Evolutionary conservation across 805 yeast genomes (phyloP).

Genomic region (Zygosaccharomyces gambellarensis): DNA sequence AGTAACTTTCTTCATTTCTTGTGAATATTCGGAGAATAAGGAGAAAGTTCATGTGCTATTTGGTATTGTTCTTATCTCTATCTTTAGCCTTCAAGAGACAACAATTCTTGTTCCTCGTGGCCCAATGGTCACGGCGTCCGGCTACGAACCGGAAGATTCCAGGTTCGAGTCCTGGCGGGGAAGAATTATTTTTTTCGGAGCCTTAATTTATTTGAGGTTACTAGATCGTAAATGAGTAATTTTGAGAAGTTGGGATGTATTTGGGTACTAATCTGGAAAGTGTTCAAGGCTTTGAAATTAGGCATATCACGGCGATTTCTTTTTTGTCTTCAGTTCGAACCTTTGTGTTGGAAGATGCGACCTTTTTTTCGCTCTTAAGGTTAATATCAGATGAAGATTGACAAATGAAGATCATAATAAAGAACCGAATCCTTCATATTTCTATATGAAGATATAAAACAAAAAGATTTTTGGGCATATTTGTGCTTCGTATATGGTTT

Average conservation of each 20-base stretch:
- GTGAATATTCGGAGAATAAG: too few relatives aligned
- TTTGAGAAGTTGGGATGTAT: too few relatives aligned
- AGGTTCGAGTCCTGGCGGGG: conserved; percentile 56
- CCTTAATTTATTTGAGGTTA: neutral
- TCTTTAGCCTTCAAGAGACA: neutral
- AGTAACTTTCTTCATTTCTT: too few relatives aligned
- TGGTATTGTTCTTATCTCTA: neutral
- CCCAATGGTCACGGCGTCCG: conserved; percentile 76
- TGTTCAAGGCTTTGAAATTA: too few relatives aligned
- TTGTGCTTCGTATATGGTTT: neutral
- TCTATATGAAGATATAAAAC: neutral
- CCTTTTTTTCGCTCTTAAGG: neutral
- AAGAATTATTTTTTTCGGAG: conserved; percentile 26
- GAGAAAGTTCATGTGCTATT: too few relatives aligned
- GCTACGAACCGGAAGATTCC: conserved; percentile 56
- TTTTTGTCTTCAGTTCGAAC: conserved; percentile 1
- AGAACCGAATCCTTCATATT: neutral
- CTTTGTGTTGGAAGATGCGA: neutral
- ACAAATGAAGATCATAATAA: neutral
- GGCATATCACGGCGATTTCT: too few relatives aligned
- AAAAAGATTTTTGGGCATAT: neutral
- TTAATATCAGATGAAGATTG: neutral
- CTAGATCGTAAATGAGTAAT: too few relatives aligned
- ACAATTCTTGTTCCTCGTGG: conserved; percentile 56
- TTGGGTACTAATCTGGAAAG: too few relatives aligned